A percentile compares a stretch with the other conserved stretches of the same genome.
These are phyloP conservation scores for Neoascochyta sp. DNA, from an alignment of 2,329 filamentous ascomycete genomes.

Conservation along the genomic window DNA sequence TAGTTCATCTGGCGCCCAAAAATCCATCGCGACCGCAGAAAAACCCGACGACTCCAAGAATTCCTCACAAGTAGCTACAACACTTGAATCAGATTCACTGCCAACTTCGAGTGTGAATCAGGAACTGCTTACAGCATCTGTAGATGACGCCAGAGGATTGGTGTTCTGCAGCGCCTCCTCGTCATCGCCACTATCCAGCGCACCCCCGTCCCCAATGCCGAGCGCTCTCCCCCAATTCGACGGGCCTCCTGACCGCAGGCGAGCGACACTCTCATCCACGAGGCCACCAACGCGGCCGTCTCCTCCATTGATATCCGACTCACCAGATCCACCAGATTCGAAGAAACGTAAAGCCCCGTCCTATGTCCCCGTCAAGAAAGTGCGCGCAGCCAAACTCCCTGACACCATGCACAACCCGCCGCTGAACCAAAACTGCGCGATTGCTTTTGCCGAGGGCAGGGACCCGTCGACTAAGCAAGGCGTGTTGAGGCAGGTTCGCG, in stretches of 20 bases:
- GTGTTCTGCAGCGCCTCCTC: too few relatives aligned
- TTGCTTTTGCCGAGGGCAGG: slow-evolving; percentile 31
- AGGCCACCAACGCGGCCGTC: slow-evolving; percentile 1
- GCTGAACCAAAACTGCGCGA: slow-evolving; percentile 33
- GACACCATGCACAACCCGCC: slow-evolving; percentile 27
- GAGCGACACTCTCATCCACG: background rate
- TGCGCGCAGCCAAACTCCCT: slow-evolving; percentile 11
- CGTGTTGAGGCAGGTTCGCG: slow-evolving; percentile 39
- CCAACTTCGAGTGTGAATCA: too few relatives aligned
- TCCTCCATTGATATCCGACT: too few relatives aligned
- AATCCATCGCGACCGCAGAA: too few relatives aligned
- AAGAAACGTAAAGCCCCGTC: slow-evolving; percentile 12
- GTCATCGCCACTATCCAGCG: slow-evolving; percentile 11
- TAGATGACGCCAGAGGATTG: too few relatives aligned
- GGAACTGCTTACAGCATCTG: too few relatives aligned
- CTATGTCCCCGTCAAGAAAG: slow-evolving; percentile 1
- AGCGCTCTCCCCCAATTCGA: slow-evolving; percentile 10
- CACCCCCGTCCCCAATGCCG: slow-evolving; percentile 9
- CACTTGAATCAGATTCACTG: too few relatives aligned
- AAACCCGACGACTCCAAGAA: too few relatives aligned
- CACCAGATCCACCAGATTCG: slow-evolving; percentile 1
- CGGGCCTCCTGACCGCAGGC: slow-evolving; percentile 4
- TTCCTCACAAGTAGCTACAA: too few relatives aligned
- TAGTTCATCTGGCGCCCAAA: too few relatives aligned
- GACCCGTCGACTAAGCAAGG: slow-evolving; percentile 13